phyloP scores from a whole-genome alignment of 2,329 filamentous ascomycete species.

The Dothistroma pini region DNA sequence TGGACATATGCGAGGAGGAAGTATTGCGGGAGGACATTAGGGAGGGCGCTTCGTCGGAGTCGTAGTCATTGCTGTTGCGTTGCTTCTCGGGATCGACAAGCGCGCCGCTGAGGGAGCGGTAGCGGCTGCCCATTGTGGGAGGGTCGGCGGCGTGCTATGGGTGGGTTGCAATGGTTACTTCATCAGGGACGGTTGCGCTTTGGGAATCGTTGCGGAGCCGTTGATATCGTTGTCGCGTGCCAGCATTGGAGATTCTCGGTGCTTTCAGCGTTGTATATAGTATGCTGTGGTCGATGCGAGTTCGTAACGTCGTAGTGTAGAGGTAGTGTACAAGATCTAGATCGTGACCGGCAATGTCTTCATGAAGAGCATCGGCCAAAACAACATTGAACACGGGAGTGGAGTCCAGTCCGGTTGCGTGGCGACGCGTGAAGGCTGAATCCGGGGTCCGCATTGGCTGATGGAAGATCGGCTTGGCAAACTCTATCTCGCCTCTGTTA shows the following conservation, averaged over 20 bases:
- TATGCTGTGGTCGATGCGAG: background rate
- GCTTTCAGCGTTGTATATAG: background rate
- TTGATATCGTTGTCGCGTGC: conserved; percentile 1
- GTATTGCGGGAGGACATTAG: conserved; percentile 29
- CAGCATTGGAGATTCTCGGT: background rate
- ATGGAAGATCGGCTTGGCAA: background rate
- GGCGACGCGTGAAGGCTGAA: background rate
- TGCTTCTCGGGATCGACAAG: conserved; percentile 39
- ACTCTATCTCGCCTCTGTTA: background rate
- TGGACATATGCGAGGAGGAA: conserved; percentile 27
- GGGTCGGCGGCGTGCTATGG: background rate
- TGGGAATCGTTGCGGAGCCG: background rate
- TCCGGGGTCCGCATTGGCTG: background rate
- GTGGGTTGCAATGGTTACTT: background rate
- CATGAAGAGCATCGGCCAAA: background rate
- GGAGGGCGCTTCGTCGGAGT: conserved; percentile 30
- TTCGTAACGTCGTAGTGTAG: background rate
- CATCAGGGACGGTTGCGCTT: background rate
- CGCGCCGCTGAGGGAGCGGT: conserved; percentile 33
- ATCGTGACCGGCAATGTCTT: background rate
- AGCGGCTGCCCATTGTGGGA: conserved; percentile 24
- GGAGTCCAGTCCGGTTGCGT: background rate
- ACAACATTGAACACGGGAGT: background rate
- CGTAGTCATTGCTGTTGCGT: conserved; percentile 35
- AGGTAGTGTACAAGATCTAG: background rate